These are phyloP conservation scores for Tillandsia leiboldiana DNA, from an alignment of 176 grass and related monocot genomes.

Conservation along the genomic window DNA sequence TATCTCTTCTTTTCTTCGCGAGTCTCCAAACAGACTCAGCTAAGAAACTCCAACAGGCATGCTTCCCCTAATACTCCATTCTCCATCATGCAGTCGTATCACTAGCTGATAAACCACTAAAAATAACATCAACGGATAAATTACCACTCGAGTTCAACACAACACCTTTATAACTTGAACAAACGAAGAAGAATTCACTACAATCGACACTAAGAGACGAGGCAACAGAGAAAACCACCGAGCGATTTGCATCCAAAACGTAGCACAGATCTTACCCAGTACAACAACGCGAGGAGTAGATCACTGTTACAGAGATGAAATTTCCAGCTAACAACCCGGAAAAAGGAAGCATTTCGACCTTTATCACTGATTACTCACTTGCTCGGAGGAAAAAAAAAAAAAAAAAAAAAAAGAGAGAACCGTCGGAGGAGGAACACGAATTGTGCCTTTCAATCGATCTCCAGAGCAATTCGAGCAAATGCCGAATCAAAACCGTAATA, in stretches of 20 bases:
- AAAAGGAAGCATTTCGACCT: not conserved
- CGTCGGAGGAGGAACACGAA: conserved; percentile 4
- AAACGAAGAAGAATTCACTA: not conserved
- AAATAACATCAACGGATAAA: not conserved
- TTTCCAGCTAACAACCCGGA: not conserved
- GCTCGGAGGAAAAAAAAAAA: not conserved
- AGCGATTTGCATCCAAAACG: not conserved
- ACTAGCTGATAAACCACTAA: too few species aligned
- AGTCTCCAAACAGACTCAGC: too few species aligned
- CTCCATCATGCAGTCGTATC: too few species aligned
- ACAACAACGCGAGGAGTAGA: not conserved
- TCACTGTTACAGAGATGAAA: not conserved
- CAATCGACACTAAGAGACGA: not conserved
- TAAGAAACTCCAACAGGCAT: too few species aligned
- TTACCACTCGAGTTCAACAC: not conserved
- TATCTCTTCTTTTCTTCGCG: too few species aligned
- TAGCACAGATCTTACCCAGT: not conserved
- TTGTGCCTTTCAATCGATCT: conserved; percentile 23
- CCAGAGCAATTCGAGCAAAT: conserved; percentile 6
- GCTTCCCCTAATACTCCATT: too few species aligned
- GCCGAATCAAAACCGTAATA: conserved; percentile 14
- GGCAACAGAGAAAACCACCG: not conserved
- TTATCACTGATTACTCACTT: not conserved
- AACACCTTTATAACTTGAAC: not conserved
- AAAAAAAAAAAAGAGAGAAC: not conserved